Percentiles rank a stretch among this genome's conserved stretches.
These are phyloP conservation scores for Rachicladosporium sp. DNA, from an alignment of 2,329 filamentous ascomycete species.

Conservation along the genomic window DNA sequence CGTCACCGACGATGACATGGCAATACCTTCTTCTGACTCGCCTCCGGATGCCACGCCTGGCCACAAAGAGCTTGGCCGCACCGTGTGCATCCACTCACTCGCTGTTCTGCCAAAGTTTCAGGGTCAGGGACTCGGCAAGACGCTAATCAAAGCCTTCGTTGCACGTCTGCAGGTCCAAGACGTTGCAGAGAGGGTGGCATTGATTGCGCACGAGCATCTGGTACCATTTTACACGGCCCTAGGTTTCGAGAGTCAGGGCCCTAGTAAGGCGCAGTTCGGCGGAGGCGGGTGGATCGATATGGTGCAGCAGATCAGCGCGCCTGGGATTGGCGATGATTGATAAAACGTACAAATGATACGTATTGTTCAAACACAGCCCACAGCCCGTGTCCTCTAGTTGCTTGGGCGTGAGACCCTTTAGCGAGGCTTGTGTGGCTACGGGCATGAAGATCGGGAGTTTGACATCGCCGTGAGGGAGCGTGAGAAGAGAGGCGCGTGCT, in stretches of 20 bases:
- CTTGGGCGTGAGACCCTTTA: conserved; percentile 86
- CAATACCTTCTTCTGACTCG: conserved; percentile 39
- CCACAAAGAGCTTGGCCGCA: conserved; percentile 61
- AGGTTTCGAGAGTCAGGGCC: conserved; percentile 57
- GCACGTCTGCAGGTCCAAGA: conserved; percentile 61
- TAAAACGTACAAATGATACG: conserved; percentile 60
- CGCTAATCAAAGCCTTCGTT: conserved; percentile 63
- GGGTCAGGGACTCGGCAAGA: conserved; percentile 58
- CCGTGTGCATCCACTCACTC: conserved; percentile 70
- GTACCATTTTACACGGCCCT: conserved; percentile 65
- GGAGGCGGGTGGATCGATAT: conserved; percentile 79
- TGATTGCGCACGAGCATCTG: conserved; percentile 65
- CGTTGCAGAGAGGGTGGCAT: conserved; percentile 58
- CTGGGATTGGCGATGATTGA: conserved; percentile 1
- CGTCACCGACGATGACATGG: conserved; percentile 69
- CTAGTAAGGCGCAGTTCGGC: conserved; percentile 58
- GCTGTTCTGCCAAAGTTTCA: conserved; percentile 68
- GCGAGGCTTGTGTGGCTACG: conserved; percentile 87
- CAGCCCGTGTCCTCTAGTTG: conserved; percentile 86
- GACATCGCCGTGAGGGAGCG: conserved; percentile 82
- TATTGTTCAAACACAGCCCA: conserved; percentile 90
- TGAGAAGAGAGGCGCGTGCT: conserved; percentile 77
- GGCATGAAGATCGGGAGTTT: conserved; percentile 95
- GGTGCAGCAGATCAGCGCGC: conserved; percentile 38
- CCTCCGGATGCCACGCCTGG: conserved; percentile 41